Conservation (phyloP, 148 eudicot genomes). For the Pouteria glomerata region DNA sequence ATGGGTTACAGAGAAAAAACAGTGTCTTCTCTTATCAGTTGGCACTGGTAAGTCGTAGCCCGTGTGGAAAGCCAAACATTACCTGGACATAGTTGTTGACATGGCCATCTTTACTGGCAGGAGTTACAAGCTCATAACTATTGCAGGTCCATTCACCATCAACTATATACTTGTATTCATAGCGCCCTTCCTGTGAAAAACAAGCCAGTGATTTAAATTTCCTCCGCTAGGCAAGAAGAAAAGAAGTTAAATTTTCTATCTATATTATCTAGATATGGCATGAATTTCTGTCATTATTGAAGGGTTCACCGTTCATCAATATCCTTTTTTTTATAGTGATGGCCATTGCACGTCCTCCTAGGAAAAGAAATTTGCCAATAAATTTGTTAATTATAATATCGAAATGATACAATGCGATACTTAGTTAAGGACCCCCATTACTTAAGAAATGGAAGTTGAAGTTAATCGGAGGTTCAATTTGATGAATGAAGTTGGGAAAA, state of each 20-base stretch:
- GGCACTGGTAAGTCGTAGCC: not conserved
- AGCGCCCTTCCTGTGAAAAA: constrained; percentile 64
- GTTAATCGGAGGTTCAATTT: too few species aligned
- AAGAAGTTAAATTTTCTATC: too few species aligned
- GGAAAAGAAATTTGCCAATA: too few species aligned
- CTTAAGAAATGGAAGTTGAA: too few species aligned
- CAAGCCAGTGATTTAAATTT: not conserved
- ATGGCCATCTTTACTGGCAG: constrained; percentile 65
- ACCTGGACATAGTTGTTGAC: constrained; percentile 80
- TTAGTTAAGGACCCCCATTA: too few species aligned
- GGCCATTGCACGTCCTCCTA: not conserved
- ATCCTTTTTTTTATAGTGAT: not conserved
- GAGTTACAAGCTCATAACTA: constrained; percentile 53
- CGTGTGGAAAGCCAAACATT: constrained; percentile 11
- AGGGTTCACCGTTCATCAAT: too few species aligned
- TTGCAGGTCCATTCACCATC: constrained; percentile 87
- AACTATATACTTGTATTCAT: constrained; percentile 84
- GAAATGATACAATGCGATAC: too few species aligned
- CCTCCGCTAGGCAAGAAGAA: not conserved
- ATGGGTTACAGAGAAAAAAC: too few species aligned
- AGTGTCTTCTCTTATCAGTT: too few species aligned
- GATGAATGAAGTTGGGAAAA: too few species aligned
- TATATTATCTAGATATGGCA: not conserved
- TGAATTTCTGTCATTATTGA: not conserved
- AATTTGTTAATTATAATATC: too few species aligned